These are phyloP conservation scores for Endogone sp. DNA, from an alignment of 192 early-diverging fungal species.

Conservation along the genomic window DNA sequence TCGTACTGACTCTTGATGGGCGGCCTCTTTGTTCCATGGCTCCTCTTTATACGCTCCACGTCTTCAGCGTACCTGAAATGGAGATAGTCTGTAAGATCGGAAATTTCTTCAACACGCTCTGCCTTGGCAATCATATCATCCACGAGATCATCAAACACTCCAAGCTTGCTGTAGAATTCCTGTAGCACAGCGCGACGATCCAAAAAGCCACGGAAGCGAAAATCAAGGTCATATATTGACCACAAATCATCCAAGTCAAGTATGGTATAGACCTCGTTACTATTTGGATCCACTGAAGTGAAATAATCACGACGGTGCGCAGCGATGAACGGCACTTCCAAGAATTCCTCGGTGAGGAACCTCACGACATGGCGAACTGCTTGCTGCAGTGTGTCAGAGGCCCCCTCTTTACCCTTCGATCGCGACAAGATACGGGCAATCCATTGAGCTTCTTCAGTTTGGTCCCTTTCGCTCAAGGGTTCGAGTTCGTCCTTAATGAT, in stretches of 20 bases:
- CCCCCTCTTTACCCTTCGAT: slow-evolving; percentile 10
- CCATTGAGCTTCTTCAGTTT: slow-evolving; percentile 65
- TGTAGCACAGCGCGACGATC: slow-evolving; percentile 51
- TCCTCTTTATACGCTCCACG: slow-evolving; percentile 26
- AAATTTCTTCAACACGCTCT: slow-evolving; percentile 55
- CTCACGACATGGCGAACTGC: slow-evolving; percentile 50
- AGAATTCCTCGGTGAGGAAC: slow-evolving; percentile 70
- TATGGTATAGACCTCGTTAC: slow-evolving; percentile 43
- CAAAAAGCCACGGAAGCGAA: slow-evolving; percentile 68
- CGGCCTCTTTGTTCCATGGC: slow-evolving; percentile 32
- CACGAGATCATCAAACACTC: slow-evolving; percentile 43
- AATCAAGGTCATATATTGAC: slow-evolving; percentile 84
- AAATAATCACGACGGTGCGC: slow-evolving; percentile 86
- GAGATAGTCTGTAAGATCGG: slow-evolving; percentile 61
- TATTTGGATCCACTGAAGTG: slow-evolving; percentile 37
- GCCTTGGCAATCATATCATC: slow-evolving; percentile 44
- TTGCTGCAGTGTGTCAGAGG: slow-evolving; percentile 15
- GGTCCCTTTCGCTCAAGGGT: slow-evolving; percentile 51
- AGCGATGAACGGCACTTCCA: slow-evolving; percentile 91
- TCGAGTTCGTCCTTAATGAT: slow-evolving; percentile 22
- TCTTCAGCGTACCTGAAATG: slow-evolving; percentile 48
- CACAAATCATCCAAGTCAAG: slow-evolving; percentile 75
- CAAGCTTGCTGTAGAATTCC: slow-evolving; percentile 45
- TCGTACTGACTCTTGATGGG: slow-evolving; percentile 29
- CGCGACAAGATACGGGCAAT: slow-evolving; percentile 27